Conservation (phyloP, 2,329 filamentous ascomycete species). For the Aureobasidium pullulans region DNA sequence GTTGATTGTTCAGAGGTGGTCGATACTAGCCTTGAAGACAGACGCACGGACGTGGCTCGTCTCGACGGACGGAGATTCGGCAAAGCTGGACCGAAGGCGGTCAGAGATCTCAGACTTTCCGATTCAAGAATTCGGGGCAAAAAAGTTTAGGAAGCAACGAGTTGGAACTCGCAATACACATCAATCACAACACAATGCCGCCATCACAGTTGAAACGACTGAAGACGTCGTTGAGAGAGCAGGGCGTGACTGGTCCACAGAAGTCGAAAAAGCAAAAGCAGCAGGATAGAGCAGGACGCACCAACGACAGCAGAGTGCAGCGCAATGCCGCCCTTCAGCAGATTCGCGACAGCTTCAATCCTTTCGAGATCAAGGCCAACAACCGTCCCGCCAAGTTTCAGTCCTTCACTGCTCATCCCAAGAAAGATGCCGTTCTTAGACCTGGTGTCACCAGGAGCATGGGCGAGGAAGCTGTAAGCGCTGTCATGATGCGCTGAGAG, state of each 20-base stretch:
- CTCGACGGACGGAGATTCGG: neutral
- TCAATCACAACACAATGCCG: slow-evolving; percentile 54
- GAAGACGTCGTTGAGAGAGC: slow-evolving; percentile 81
- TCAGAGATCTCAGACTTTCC: slow-evolving; percentile 4
- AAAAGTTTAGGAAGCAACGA: neutral
- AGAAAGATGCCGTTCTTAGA: slow-evolving; percentile 47
- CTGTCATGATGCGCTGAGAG: neutral
- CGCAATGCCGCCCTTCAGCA: slow-evolving; percentile 69
- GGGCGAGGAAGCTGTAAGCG: slow-evolving; percentile 70
- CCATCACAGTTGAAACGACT: slow-evolving; percentile 95
- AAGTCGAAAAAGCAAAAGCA: slow-evolving; percentile 94
- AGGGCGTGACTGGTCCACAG: slow-evolving; percentile 83
- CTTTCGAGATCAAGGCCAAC: slow-evolving; percentile 85
- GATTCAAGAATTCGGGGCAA: slow-evolving; percentile 2
- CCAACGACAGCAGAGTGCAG: slow-evolving; percentile 62
- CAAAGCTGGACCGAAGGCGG: neutral
- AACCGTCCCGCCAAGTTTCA: slow-evolving; percentile 72
- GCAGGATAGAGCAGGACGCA: slow-evolving; percentile 47
- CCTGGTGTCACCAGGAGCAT: slow-evolving; percentile 79
- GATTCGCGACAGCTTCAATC: slow-evolving; percentile 95
- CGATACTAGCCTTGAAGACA: neutral
- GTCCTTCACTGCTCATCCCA: slow-evolving; percentile 60
- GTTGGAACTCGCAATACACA: too few species aligned
- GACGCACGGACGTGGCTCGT: neutral
- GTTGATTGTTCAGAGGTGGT: neutral